Conservation (phyloP, 1,284 basidiomycete species). For the Moesziomyces parantarcticus region DNA sequence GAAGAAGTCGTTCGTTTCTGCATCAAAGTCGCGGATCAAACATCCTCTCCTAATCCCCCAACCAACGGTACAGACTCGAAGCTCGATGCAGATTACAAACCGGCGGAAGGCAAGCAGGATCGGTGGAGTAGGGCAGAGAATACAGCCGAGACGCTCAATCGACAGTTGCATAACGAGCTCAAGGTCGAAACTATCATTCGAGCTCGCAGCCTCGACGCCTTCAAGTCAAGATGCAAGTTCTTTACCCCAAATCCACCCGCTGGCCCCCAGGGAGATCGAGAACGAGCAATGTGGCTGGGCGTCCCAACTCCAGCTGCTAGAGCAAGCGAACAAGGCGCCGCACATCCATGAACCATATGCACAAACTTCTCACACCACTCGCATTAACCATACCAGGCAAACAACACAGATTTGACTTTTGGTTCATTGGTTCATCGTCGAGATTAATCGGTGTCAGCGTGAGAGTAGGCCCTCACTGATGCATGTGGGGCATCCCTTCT, state of each 20-base stretch:
- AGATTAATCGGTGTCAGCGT: not conserved
- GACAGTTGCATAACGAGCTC: constrained; percentile 63
- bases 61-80: constrained; percentile 14
- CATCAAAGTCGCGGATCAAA: constrained; percentile 42
- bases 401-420: not conserved
- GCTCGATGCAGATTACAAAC: constrained; percentile 45
- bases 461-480: constrained; percentile 17
- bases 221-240: constrained; percentile 58
- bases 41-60: not conserved
- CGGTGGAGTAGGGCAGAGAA: constrained; percentile 35
- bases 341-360: not conserved
- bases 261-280: constrained; percentile 36
- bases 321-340: constrained; percentile 11
- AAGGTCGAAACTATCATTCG: constrained; percentile 58
- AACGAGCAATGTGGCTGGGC: constrained; percentile 53
- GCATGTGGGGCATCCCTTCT: constrained; percentile 41
- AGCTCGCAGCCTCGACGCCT: constrained; percentile 54
- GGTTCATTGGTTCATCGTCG: too few relatives aligned
- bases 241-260: constrained; percentile 34
- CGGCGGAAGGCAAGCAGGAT: not conserved
- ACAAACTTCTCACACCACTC: not conserved
- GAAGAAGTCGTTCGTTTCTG: constrained; percentile 61
- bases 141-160: constrained; percentile 16
- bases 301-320: constrained; percentile 25
- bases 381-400: not conserved